Evolutionary conservation across 495 filamentous ascomycete genomes (phyloP).

Genomic region (Penicillium salamii): DNA sequence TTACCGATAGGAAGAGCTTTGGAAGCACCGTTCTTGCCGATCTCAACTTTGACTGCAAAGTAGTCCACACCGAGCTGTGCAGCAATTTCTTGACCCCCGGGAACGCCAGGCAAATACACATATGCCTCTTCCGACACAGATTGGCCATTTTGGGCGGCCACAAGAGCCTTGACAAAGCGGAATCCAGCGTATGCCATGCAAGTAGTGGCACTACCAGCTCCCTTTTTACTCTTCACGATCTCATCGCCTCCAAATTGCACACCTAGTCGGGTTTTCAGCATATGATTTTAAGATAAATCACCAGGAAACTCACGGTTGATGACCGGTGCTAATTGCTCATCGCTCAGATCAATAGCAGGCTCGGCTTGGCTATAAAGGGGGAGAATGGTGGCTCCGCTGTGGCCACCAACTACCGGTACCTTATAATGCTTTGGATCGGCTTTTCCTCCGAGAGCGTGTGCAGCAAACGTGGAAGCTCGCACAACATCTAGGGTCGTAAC

Average conservation of each 20-base stretch:
- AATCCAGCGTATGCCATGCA: slow-evolving; percentile 92
- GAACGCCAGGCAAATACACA: slow-evolving; percentile 78
- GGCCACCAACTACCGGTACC: slow-evolving; percentile 81
- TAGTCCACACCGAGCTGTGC: slow-evolving; percentile 77
- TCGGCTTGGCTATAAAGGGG: slow-evolving; percentile 79
- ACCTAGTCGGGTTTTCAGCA: neutral
- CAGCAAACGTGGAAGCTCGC: slow-evolving; percentile 80
- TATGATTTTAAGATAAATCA: neutral
- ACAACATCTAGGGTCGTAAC: slow-evolving; percentile 89
- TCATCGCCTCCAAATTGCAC: slow-evolving; percentile 92
- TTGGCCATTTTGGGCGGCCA: slow-evolving; percentile 57
- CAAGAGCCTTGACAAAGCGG: slow-evolving; percentile 70
- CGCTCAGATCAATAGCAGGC: slow-evolving; percentile 48
- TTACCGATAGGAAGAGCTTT: slow-evolving; percentile 20
- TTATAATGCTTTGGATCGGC: slow-evolving; percentile 78
- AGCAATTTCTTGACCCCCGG: slow-evolving; percentile 69
- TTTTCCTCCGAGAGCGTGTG: slow-evolving; percentile 58
- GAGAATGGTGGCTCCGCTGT: slow-evolving; percentile 86
- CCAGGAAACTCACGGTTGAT: slow-evolving; percentile 3
- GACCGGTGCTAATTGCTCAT: neutral
- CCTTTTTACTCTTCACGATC: slow-evolving; percentile 88
- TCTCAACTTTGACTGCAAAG: slow-evolving; percentile 5
- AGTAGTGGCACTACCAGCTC: slow-evolving; percentile 80
- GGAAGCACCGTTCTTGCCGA: slow-evolving; percentile 1
- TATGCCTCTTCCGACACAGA: slow-evolving; percentile 45